phyloP scores from a whole-genome alignment of 2,329 filamentous ascomycete species.

The Cercospora zeina region DNA sequence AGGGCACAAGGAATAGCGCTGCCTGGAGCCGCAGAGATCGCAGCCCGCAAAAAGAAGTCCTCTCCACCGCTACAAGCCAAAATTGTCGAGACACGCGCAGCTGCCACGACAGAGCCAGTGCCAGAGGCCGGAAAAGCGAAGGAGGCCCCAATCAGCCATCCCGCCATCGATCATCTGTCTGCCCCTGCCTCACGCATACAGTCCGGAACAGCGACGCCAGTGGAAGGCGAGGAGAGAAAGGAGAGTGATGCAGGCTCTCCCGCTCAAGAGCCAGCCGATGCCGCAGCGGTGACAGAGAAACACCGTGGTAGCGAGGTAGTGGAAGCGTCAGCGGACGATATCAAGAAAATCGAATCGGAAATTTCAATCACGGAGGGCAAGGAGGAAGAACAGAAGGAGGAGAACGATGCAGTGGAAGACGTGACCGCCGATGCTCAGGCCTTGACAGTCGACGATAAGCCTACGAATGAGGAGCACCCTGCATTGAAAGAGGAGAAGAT shows the following conservation, averaged over 20 bases:
- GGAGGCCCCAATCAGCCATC: conserved; percentile 18
- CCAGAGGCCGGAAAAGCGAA: conserved; percentile 14
- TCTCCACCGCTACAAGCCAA: conserved; percentile 19
- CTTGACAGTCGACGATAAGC: not conserved
- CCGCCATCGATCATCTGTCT: conserved; percentile 30
- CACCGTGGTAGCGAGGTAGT: conserved; percentile 19
- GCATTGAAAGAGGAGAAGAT: not conserved
- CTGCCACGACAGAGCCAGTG: conserved; percentile 1
- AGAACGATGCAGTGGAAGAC: conserved; percentile 3
- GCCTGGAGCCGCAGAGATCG: conserved; percentile 41
- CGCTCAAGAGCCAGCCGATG: not conserved
- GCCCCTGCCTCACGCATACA: conserved; percentile 33
- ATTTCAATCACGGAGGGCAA: conserved; percentile 17
- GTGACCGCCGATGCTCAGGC: conserved; percentile 4
- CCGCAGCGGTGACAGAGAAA: conserved; percentile 17
- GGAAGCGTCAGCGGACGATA: conserved; percentile 25
- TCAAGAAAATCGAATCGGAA: conserved; percentile 23
- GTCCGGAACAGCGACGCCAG: conserved; percentile 41
- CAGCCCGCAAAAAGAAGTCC: conserved; percentile 23
- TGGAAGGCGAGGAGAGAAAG: conserved; percentile 18
- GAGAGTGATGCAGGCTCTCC: not conserved
- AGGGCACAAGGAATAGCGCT: conserved; percentile 32
- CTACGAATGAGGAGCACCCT: not conserved
- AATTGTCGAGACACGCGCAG: conserved; percentile 33
- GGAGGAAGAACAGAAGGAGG: conserved; percentile 28